Percentiles rank a stretch among this genome's conserved stretches.
Conservation (phyloP, 2,329 filamentous ascomycete genomes). For the Fusarium sp. region DNA sequence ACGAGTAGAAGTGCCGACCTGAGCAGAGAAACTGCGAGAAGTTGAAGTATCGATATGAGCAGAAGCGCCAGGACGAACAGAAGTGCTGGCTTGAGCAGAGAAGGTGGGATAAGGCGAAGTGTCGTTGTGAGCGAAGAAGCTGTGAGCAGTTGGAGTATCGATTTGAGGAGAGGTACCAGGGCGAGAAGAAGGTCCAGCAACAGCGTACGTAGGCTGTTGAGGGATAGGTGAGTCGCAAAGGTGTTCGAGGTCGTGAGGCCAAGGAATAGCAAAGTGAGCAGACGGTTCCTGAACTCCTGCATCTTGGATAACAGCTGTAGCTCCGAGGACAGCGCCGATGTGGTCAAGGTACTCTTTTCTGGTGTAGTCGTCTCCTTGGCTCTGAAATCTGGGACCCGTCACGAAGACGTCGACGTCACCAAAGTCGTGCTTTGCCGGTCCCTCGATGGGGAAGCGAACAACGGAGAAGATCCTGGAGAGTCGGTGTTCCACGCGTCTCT, state of each 20-base stretch:
- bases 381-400: slow-evolving; percentile 45
- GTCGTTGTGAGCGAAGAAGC: neutral
- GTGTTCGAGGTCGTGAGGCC: slow-evolving; percentile 53
- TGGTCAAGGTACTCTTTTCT: slow-evolving; percentile 13
- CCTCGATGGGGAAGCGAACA: slow-evolving; percentile 74
- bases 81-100: neutral
- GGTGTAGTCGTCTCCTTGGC: slow-evolving; percentile 46
- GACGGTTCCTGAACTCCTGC: slow-evolving; percentile 38
- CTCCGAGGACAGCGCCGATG: slow-evolving; percentile 54
- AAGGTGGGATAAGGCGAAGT: neutral
- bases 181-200: neutral
- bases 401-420: slow-evolving; percentile 83
- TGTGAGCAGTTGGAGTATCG: neutral
- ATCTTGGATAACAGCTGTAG: slow-evolving; percentile 53
- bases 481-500: slow-evolving; percentile 56
- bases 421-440: slow-evolving; percentile 73
- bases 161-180: neutral
- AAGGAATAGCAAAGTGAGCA: slow-evolving; percentile 67
- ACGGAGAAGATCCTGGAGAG: slow-evolving; percentile 65
- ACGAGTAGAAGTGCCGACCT: neutral
- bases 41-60: neutral
- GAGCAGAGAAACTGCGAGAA: neutral
- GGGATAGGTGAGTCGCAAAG: neutral
- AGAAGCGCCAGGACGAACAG: neutral
- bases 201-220: neutral